A percentile compares a stretch with the other conserved stretches of the same genome.
Evolutionary conservation across 768 basidiomycete species (phyloP).

Genomic region (Tricholoma hemisulphureum): DNA sequence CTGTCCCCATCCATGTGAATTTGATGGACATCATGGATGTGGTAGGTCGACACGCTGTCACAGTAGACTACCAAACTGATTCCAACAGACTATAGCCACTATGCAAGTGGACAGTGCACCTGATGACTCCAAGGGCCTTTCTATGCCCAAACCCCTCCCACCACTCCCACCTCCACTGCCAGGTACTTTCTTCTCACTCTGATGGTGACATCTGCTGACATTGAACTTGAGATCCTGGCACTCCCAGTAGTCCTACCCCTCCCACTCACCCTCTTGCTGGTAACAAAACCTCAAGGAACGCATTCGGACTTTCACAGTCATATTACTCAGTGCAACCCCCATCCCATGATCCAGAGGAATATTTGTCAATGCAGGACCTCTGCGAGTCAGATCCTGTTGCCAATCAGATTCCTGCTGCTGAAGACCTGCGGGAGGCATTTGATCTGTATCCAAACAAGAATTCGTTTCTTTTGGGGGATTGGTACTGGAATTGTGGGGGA

Average conservation of each 20-base stretch:
- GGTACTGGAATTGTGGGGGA: conserved; percentile 6
- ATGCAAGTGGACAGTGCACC: too few species aligned
- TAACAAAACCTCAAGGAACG: background rate
- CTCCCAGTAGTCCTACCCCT: too few species aligned
- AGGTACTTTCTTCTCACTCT: too few species aligned
- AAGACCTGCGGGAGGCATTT: background rate
- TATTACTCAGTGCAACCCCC: background rate
- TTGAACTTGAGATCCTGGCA: background rate
- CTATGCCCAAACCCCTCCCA: too few species aligned
- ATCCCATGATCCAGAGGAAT: background rate
- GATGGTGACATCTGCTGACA: background rate
- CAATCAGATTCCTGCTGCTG: background rate
- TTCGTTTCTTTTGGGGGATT: conserved; percentile 11
- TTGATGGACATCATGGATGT: too few species aligned
- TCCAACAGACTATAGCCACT: too few species aligned
- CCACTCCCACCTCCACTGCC: too few species aligned
- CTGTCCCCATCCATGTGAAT: too few species aligned
- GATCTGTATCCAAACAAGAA: conserved; percentile 10
- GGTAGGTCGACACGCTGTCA: too few species aligned
- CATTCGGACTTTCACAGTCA: background rate
- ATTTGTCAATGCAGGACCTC: background rate
- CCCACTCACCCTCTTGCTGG: background rate
- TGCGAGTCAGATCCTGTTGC: background rate
- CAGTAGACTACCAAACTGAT: too few species aligned
- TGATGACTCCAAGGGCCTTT: too few species aligned